phyloP scores from a whole-genome alignment of 495 filamentous ascomycete genomes.

The Talaromyces thailandensis region DNA sequence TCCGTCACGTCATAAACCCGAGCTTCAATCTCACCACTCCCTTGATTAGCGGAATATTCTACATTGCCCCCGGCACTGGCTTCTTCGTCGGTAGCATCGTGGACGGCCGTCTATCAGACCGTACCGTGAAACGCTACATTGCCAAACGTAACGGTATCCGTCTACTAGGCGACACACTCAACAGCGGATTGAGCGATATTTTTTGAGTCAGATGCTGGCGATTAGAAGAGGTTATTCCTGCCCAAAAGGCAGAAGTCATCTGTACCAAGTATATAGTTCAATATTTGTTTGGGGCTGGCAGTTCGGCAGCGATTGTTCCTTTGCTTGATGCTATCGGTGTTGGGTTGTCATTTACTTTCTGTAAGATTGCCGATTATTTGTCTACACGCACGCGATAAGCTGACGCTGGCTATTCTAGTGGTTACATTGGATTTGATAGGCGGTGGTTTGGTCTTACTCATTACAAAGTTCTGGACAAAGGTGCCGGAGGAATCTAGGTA shows the following conservation, averaged over 20 bases:
- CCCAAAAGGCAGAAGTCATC: constrained; percentile 55
- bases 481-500: not conserved
- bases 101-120: constrained; percentile 62
- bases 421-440: not conserved
- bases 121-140: constrained; percentile 54
- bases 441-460: not conserved
- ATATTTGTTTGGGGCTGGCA: constrained; percentile 59
- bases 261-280: constrained; percentile 65
- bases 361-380: constrained; percentile 16
- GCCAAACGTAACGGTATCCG: constrained; percentile 45
- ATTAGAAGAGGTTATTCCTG: constrained; percentile 28
- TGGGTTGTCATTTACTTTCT: constrained; percentile 46
- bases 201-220: not conserved
- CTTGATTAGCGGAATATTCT: constrained; percentile 65
- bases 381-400: not conserved
- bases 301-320: constrained; percentile 55
- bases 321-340: constrained; percentile 58
- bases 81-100: constrained; percentile 62
- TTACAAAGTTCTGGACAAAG: not conserved
- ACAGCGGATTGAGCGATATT: constrained; percentile 49
- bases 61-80: constrained; percentile 63
- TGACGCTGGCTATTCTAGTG: not conserved
- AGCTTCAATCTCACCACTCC: constrained; percentile 60
- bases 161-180: constrained; percentile 63
- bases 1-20: constrained; percentile 64